A percentile compares a stretch with the other conserved stretches of the same genome.
Conservation (phyloP, 257 asterid species). For the Solanum lignicaule region DNA sequence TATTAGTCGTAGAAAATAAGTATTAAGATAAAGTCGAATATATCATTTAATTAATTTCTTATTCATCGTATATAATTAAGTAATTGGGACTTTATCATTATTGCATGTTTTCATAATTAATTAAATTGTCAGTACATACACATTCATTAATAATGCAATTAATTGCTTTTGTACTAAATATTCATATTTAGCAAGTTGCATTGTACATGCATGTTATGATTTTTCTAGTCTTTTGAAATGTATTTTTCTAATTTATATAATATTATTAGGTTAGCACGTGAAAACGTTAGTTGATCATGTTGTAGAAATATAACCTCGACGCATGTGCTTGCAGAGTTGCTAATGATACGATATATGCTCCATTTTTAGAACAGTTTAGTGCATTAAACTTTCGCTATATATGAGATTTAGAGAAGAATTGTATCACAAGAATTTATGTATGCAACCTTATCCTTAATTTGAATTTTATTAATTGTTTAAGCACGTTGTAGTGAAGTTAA, state of each 20-base stretch:
- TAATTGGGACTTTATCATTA: background rate
- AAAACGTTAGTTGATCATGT: background rate
- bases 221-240: background rate
- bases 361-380: too few relatives aligned
- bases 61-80: too few relatives aligned
- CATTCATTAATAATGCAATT: background rate
- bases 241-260: background rate
- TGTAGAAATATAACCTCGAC: background rate
- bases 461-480: background rate
- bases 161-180: background rate
- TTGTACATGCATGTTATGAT: background rate
- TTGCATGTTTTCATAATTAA: background rate
- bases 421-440: rapidly evolving
- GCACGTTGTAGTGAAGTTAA: background rate
- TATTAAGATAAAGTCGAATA: background rate
- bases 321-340: background rate
- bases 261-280: background rate
- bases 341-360: background rate
- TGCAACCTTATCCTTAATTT: background rate
- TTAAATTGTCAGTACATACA: background rate
- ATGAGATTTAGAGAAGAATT: too few relatives aligned
- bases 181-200: background rate
- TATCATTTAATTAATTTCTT: background rate
- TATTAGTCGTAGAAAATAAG: too few relatives aligned
- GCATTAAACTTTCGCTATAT: too few relatives aligned